A percentile compares a stretch with the other conserved stretches of the same genome.
These are phyloP conservation scores for Podila horticola DNA, from an alignment of 192 early-diverging fungal species.

Conservation along the genomic window DNA sequence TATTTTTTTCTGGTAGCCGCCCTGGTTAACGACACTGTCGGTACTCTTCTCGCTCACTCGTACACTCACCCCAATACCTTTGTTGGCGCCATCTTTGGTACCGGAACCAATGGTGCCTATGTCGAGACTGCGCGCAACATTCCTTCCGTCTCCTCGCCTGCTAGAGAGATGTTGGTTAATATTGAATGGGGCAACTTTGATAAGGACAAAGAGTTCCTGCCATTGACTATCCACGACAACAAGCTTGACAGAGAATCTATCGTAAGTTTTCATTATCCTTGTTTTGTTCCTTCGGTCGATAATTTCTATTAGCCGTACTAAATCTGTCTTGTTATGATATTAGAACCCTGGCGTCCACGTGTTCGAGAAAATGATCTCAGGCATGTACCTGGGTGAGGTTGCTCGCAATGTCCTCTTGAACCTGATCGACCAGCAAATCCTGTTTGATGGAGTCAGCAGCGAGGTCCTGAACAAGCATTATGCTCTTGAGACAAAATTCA, in stretches of 20 bases:
- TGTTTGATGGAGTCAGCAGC: conserved; percentile 79
- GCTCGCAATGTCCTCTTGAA: conserved; percentile 79
- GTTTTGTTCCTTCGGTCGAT: too few relatives aligned
- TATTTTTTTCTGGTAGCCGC: conserved; percentile 15
- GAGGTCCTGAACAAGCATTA: conserved; percentile 69
- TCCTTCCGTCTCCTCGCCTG: conserved; percentile 49
- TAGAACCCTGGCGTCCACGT: conserved; percentile 83
- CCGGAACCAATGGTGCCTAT: conserved; percentile 93
- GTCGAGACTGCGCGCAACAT: conserved; percentile 63
- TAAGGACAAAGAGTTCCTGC: conserved; percentile 75
- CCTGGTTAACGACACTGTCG: conserved; percentile 88
- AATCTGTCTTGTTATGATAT: not conserved
- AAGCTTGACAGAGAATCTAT: conserved; percentile 83
- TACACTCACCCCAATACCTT: conserved; percentile 81
- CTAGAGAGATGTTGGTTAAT: conserved; percentile 87
- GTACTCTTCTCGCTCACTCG: conserved; percentile 87
- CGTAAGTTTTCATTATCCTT: conserved; percentile 8
- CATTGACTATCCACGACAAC: conserved; percentile 85
- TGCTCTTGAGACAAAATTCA: conserved; percentile 79
- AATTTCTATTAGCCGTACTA: too few relatives aligned
- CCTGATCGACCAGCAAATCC: conserved; percentile 79
- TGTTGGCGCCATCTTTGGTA: conserved; percentile 89
- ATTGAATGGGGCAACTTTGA: conserved; percentile 97
- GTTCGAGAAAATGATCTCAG: conserved; percentile 95
- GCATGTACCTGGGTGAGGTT: conserved; percentile 92